Conservation (phyloP, 306 rosid genomes). For the Acacia confusa region DNA sequence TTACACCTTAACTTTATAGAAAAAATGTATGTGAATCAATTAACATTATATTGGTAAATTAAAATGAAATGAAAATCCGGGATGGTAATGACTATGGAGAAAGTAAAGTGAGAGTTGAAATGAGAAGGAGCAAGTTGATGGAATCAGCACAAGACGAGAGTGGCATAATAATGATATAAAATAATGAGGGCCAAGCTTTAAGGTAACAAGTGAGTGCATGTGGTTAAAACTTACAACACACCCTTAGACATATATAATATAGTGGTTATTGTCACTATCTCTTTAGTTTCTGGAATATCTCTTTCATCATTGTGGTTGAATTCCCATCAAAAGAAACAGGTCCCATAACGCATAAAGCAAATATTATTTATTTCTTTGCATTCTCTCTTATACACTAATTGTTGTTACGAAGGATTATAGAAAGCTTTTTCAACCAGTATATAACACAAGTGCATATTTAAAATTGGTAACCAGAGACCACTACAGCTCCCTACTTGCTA, state of each 20-base stretch:
- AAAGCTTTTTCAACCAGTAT: too few species aligned
- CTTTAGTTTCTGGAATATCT: constrained; percentile 47
- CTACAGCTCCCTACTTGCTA: too few species aligned
- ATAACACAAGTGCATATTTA: too few species aligned
- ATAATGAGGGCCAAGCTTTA: constrained; percentile 37
- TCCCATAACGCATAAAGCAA: constrained; percentile 40
- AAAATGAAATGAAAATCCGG: too few species aligned
- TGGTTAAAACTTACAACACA: constrained; percentile 33
- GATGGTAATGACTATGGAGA: too few species aligned
- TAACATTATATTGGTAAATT: too few species aligned
- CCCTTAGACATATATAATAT: constrained; percentile 25
- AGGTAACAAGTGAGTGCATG: constrained; percentile 33
- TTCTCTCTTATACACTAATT: not conserved
- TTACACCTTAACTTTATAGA: too few species aligned
- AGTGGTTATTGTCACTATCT: constrained; percentile 56
- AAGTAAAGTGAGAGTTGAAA: too few species aligned
- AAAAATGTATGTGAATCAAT: too few species aligned
- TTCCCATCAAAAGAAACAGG: constrained; percentile 39
- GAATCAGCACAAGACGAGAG: not conserved
- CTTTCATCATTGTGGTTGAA: constrained; percentile 53
- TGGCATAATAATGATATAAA: constrained; percentile 23
- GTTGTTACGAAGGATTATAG: too few species aligned
- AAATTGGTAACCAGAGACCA: too few species aligned
- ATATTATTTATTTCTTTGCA: not conserved
- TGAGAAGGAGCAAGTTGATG: not conserved